Evolutionary conservation across 2,329 filamentous ascomycete genomes (phyloP), one percentile per base, ranked within the genome.

Genomic region (Exutisphaerella laricina): DNA sequence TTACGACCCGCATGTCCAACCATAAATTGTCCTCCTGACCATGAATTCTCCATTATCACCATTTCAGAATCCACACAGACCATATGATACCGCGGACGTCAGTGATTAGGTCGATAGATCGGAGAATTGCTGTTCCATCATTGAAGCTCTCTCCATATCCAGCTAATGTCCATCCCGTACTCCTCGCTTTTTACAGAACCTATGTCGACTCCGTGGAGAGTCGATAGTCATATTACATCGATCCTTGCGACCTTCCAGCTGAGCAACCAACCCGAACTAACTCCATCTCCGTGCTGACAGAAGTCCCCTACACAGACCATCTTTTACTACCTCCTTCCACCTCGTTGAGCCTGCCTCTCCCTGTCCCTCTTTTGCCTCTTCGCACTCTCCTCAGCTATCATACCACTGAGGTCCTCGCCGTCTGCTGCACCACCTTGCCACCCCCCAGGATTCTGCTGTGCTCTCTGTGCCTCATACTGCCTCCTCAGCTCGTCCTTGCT

Each of bases 321-420:
- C n/a, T n/a, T n/a, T n/a, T n/a, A n/a, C 30, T 35, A 38, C 39
- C 43, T 43, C 82, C 51, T 79, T 75, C 58, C 75, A 75, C 63
- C 54, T 49, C 50, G 41, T 41, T 47, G 44, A 23, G 33, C 31
- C 10, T 48, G 47, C 32, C 81, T 80, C 66, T 94, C 88, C 64
- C 87, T 82, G 56, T 95, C 89, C 53, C 85, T 79, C 76, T 89
- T 94, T 63, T 89, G 77, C 62, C 88, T 78, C 76, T 97, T 97
- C 53, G 88, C 78, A 60, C 82, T 88, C 70, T 97, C 92, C 58
- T 87, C 83, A 9, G 88, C 88, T 70, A 98, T 96, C 86, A 98
- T 94, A 59, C 95, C 86, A 58, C 83, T 90, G 43, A 98, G 68
- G 61, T 96, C 90, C 56, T 97, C 90, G 63, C 94, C 86, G 66